These are phyloP conservation scores for Podila epicladia DNA, from an alignment of 192 early-diverging fungal genomes.

Conservation along the genomic window DNA sequence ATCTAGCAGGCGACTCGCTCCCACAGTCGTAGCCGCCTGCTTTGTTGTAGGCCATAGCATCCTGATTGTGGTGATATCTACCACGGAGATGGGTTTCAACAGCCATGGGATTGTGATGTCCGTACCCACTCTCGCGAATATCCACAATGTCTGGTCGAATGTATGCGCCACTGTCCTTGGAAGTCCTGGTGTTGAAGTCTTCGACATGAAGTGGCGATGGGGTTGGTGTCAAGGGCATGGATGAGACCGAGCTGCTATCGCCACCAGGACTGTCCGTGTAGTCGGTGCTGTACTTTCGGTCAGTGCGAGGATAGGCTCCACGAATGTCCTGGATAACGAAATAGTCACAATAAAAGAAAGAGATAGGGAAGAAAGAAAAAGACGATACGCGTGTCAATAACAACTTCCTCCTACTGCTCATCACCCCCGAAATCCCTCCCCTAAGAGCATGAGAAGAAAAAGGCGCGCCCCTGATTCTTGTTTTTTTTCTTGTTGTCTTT, in stretches of 20 bases:
- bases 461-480: conserved; percentile 1
- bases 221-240: not conserved
- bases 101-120: not conserved
- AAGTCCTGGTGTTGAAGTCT: not conserved
- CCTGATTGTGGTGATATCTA: not conserved
- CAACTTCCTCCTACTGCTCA: not conserved
- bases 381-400: conserved; percentile 1
- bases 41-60: not conserved
- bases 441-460: not conserved
- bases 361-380: not conserved
- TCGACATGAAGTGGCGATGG: not conserved
- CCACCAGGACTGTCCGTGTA: not conserved
- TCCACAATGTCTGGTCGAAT: too few species aligned
- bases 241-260: not conserved
- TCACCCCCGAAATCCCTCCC: not conserved
- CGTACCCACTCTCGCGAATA: too few species aligned
- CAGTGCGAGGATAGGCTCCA: not conserved
- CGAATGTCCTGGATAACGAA: not conserved
- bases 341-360: not conserved
- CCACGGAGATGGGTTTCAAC: not conserved
- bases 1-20: not conserved
- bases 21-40: not conserved
- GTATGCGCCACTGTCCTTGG: too few species aligned
- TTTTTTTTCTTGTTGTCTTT: not conserved
- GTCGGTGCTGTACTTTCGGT: not conserved